Conservation (phyloP, 495 filamentous ascomycete genomes). For the Neurospora sp. region DNA sequence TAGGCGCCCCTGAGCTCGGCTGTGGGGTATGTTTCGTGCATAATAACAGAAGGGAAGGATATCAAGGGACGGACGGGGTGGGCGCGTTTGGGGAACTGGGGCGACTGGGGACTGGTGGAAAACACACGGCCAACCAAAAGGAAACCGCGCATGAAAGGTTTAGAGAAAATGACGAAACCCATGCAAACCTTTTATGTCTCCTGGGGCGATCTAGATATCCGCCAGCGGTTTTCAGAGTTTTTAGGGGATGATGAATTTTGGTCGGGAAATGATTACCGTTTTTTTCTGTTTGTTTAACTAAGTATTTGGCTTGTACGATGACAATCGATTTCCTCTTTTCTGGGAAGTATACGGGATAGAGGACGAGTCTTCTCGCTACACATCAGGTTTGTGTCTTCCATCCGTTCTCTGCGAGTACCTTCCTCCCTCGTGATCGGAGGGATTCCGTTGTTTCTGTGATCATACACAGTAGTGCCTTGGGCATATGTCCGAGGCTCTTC, state of each 20-base stretch:
- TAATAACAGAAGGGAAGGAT: background rate
- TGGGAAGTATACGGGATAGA: background rate
- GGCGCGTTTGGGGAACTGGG: background rate
- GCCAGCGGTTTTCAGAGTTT: background rate
- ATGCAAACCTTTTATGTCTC: background rate
- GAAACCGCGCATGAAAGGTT: background rate
- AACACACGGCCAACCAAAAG: background rate
- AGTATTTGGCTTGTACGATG: background rate
- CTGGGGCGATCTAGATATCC: background rate
- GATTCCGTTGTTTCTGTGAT: too few relatives aligned
- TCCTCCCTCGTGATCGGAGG: background rate
- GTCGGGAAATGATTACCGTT: background rate
- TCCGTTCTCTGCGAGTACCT: background rate
- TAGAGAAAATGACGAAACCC: background rate
- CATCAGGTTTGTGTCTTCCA: background rate
- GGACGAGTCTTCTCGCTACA: background rate
- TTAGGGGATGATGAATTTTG: background rate
- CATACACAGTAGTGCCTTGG: too few relatives aligned
- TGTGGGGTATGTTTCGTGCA: background rate
- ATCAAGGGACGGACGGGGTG: background rate
- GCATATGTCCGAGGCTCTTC: background rate
- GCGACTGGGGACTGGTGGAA: background rate
- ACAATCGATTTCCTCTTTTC: background rate
- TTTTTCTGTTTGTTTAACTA: background rate
- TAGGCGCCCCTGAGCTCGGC: background rate